Percentiles rank a stretch among this genome's conserved stretches.
Evolutionary conservation across 106 monocot species (phyloP).

Genomic region (Hemerocallis citrina): DNA sequence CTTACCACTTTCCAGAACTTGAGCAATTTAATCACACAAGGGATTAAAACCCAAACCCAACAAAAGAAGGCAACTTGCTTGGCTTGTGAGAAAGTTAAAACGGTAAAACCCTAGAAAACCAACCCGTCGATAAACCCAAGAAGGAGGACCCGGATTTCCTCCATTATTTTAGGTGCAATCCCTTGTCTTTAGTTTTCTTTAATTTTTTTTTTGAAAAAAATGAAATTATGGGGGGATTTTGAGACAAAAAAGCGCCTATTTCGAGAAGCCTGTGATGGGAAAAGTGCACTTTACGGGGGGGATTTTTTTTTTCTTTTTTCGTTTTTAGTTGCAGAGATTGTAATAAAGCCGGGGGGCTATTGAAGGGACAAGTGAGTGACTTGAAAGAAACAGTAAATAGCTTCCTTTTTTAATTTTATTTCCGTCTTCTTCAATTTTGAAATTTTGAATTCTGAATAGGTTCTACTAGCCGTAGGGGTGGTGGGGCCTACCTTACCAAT

Average conservation of each 20-base stretch:
- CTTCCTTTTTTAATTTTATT: background rate
- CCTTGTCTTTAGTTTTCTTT: background rate
- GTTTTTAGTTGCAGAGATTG: too few species aligned
- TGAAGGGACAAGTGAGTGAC: background rate
- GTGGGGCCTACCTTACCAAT: too few species aligned
- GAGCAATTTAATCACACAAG: background rate
- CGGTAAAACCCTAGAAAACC: background rate
- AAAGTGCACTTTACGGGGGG: too few species aligned
- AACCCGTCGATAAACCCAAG: slow-evolving; percentile 4
- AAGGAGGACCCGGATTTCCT: background rate
- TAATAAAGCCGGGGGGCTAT: too few species aligned
- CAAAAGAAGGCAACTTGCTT: too few species aligned
- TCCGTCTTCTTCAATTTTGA: slow-evolving; percentile 2
- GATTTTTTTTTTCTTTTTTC: too few species aligned
- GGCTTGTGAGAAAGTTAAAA: too few species aligned
- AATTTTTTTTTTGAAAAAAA: background rate
- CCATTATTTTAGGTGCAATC: too few species aligned
- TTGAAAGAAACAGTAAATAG: background rate
- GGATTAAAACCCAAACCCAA: background rate
- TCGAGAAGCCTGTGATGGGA: too few species aligned
- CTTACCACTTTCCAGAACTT: background rate
- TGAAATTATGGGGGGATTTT: slow-evolving; percentile 13
- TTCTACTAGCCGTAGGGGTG: slow-evolving; percentile 1
- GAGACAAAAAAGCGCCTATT: slow-evolving; percentile 4
- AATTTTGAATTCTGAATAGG: slow-evolving; percentile 19